A percentile compares a stretch with the other conserved stretches of the same genome.
phyloP scores from a whole-genome alignment of 1,284 basidiomycete species.

The Puccinia horiana region DNA sequence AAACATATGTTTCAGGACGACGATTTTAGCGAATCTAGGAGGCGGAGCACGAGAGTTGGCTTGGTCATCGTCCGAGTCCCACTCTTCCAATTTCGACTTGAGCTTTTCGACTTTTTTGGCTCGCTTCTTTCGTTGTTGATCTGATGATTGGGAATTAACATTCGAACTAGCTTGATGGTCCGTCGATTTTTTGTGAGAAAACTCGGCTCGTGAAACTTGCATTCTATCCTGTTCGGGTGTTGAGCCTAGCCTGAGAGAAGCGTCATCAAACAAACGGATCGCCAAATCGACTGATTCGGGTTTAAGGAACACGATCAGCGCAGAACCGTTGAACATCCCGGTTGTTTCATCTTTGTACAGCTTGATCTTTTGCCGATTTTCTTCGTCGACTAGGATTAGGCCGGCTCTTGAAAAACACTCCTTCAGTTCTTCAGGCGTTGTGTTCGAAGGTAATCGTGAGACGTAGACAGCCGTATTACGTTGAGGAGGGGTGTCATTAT shows the following conservation, averaged over 20 bases:
- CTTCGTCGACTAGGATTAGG: slow-evolving; percentile 85
- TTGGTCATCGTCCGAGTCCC: slow-evolving; percentile 70
- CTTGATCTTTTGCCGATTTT: slow-evolving; percentile 84
- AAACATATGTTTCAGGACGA: slow-evolving; percentile 95
- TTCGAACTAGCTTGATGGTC: background rate
- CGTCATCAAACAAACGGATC: slow-evolving; percentile 83
- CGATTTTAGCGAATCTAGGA: slow-evolving; percentile 69
- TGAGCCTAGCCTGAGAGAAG: slow-evolving; percentile 82
- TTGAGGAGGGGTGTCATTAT: slow-evolving; percentile 16
- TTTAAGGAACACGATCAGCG: slow-evolving; percentile 94
- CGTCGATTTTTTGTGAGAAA: slow-evolving; percentile 59
- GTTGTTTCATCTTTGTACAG: slow-evolving; percentile 80
- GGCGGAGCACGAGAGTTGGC: slow-evolving; percentile 50
- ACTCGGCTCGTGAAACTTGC: slow-evolving; percentile 81
- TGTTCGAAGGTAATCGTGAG: slow-evolving; percentile 76
- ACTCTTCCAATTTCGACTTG: slow-evolving; percentile 88
- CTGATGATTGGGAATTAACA: background rate
- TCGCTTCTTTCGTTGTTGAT: slow-evolving; percentile 69
- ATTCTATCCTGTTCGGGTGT: slow-evolving; percentile 67
- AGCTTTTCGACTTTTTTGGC: slow-evolving; percentile 62
- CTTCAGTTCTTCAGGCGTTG: slow-evolving; percentile 73
- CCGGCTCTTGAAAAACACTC: slow-evolving; percentile 85
- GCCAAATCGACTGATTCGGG: slow-evolving; percentile 89
- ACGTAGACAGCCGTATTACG: slow-evolving; percentile 88
- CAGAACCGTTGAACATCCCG: slow-evolving; percentile 91